A percentile compares a stretch with the other conserved stretches of the same genome.
Evolutionary conservation across 371 early-diverging fungal genomes (phyloP).

Genomic region (Apophysomyces trapeziformis): DNA sequence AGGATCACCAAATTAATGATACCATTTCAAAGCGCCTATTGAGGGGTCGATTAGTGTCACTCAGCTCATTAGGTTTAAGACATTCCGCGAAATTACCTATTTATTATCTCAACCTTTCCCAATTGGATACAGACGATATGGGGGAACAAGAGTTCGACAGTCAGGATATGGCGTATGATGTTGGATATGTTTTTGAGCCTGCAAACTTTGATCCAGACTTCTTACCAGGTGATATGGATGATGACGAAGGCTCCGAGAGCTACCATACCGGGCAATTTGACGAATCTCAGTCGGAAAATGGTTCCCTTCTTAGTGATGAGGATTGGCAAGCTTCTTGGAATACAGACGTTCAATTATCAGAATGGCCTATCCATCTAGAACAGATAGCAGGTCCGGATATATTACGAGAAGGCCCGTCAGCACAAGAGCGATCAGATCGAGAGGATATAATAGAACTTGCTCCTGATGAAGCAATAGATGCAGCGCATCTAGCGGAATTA

Average conservation of each 20-base stretch:
- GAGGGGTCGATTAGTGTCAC: constrained; percentile 26
- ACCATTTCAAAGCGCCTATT: constrained; percentile 13
- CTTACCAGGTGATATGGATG: constrained; percentile 1
- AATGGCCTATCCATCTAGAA: too few relatives aligned
- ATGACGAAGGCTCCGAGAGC: too few relatives aligned
- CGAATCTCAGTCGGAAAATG: too few relatives aligned
- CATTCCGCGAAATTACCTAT: constrained; percentile 39
- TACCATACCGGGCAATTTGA: too few relatives aligned
- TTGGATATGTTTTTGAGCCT: not conserved
- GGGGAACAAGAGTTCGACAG: constrained; percentile 19
- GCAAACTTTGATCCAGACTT: not conserved
- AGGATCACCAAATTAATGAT: constrained; percentile 24
- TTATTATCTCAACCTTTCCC: constrained; percentile 29
- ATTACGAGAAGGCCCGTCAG: not conserved
- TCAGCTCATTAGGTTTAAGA: constrained; percentile 27
- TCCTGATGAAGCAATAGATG: not conserved
- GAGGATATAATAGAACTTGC: not conserved
- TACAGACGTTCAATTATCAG: too few relatives aligned
- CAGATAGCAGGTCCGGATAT: too few relatives aligned
- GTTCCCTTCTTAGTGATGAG: too few relatives aligned
- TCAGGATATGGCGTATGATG: constrained; percentile 19
- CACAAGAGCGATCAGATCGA: not conserved
- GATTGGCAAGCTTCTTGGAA: too few relatives aligned
- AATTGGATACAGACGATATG: constrained; percentile 3
- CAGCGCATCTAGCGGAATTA: not conserved